Conservation (phyloP, 208 protist genomes). For the Trypanosoma rangeli region DNA sequence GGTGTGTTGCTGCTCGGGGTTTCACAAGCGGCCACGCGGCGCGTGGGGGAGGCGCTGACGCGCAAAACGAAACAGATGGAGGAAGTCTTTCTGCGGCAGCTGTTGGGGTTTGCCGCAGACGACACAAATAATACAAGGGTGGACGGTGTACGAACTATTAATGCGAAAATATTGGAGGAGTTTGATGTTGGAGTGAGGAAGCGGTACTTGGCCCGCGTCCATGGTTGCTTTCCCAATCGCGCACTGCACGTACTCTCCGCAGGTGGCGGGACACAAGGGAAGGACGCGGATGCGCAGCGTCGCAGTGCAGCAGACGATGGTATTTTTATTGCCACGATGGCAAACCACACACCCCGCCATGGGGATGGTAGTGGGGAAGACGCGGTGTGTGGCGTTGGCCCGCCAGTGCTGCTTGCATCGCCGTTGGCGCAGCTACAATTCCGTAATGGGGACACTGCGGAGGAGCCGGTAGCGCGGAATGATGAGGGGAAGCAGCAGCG, state of each 20-base stretch:
- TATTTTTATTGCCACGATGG: constrained; percentile 6
- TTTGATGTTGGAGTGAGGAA: constrained; percentile 33
- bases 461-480: constrained; percentile 2
- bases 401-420: constrained; percentile 16
- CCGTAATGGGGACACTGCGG: constrained; percentile 9
- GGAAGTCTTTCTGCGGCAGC: constrained; percentile 24
- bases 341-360: background rate
- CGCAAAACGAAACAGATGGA: constrained; percentile 68
- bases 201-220: constrained; percentile 46
- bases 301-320: background rate
- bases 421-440: constrained; percentile 23
- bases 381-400: background rate
- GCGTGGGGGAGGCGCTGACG: constrained; percentile 56
- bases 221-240: constrained; percentile 29
- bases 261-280: background rate
- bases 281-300: background rate
- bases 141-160: background rate
- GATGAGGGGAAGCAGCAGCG: background rate
- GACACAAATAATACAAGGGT: background rate
- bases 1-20: constrained; percentile 80
- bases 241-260: background rate
- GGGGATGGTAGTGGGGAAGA: background rate
- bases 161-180: constrained; percentile 6
- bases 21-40: constrained; percentile 40
- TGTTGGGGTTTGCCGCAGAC: background rate